phyloP scores from a whole-genome alignment of 169 alveolate species.

The Perkinsus chesapeaki region DNA sequence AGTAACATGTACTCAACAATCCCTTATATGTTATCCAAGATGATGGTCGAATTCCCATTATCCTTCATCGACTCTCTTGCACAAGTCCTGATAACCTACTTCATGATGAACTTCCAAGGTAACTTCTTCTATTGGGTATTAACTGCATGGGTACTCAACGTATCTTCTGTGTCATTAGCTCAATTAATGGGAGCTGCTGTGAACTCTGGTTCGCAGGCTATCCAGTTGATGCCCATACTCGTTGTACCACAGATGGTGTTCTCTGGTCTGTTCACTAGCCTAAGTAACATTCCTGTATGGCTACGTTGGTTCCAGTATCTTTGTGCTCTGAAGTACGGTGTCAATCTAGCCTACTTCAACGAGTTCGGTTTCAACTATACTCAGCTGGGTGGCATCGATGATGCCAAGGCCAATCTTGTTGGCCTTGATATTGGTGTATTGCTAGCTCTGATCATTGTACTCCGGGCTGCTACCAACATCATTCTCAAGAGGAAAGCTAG shows the following conservation, averaged over 20 bases:
- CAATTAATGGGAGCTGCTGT: neutral
- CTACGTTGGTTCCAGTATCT: constrained; percentile 49
- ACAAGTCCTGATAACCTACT: neutral
- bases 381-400: neutral
- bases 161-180: neutral
- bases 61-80: neutral
- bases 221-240: constrained; percentile 36
- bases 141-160: neutral
- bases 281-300: constrained; percentile 50
- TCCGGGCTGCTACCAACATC: neutral
- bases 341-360: neutral
- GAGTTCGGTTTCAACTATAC: neutral
- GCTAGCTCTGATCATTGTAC: neutral
- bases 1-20: neutral
- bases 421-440: neutral
- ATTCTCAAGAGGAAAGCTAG: neutral
- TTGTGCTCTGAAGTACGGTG: constrained; percentile 49
- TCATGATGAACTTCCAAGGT: neutral
- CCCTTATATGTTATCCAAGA: neutral
- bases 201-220: neutral
- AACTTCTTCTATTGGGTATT: neutral
- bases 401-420: neutral
- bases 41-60: neutral
- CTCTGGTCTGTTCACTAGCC: constrained; percentile 60
- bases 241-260: constrained; percentile 41